Evolutionary conservation across 1,284 basidiomycete genomes (phyloP), one percentile per base, ranked within the genome.

Genomic region (Ustilago shanxiensis): DNA sequence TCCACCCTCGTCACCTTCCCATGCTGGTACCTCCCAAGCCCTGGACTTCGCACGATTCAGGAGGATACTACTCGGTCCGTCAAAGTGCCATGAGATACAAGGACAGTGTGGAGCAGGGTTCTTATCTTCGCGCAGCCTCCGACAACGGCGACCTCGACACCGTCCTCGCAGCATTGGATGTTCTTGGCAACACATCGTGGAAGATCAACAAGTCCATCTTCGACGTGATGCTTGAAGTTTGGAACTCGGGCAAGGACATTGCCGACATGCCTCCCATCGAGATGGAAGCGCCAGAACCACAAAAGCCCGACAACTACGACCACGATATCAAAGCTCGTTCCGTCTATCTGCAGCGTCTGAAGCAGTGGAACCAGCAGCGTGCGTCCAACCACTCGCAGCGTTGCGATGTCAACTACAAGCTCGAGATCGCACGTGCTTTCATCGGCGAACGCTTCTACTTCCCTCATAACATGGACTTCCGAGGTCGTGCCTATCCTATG

Each of bases 391-490:
- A 98, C 87, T 93, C 93, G 18, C 93, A 95, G 68, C 89, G 96
- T 51, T 98, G 95, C 87, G 93, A 90, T 83, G 91, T 95, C 72
- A 98, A 98, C 87, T 99, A 99, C 87, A 98, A 95, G 87, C 91
- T 99, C 67, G 96, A 98, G 87, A 97, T 99, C 82, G 96, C 96
- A 1, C 90, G 94, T 65, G 92, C 95, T 59, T 95, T 94, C 89
- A 87, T 95, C 51, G 90, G 90, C 39, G 94, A 98, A 82, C 91
- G 89, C 0, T 92, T 99, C 86, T 99, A 95, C 87, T 90, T 97
- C 72, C 96, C 96, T 0, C 97, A 99, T 87, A 98, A 98, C 87
- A 89, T 99, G 83, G 97, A 99, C 87, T 99, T 99, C 90, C 91
- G 96, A 73, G 97, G 97, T 5, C 92, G 96, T 60, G 95, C 96